Conservation (phyloP, 2,329 filamentous ascomycete genomes). For the Exophiala phaeomuriformis region DNA sequence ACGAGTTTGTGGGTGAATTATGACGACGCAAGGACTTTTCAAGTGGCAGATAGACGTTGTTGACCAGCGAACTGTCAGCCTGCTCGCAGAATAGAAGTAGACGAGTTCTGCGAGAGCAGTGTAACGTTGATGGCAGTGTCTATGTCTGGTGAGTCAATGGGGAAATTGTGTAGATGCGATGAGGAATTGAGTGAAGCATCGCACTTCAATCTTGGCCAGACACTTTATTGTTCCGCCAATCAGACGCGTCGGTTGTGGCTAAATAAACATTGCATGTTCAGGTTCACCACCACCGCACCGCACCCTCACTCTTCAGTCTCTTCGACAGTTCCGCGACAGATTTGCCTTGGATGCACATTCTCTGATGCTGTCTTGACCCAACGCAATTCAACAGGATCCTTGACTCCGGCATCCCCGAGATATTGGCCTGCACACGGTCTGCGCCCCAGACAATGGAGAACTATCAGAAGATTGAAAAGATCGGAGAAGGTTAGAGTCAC, state of each 20-base stretch:
- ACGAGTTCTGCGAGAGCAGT: no score
- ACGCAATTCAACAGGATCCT: conserved; percentile 1
- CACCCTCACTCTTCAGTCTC: neutral
- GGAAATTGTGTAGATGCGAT: neutral
- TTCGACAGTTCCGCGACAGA: neutral
- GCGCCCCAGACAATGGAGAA: conserved; percentile 62
- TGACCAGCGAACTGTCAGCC: no score
- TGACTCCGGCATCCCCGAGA: no score
- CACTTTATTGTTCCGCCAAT: conserved; percentile 8
- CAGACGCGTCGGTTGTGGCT: conserved; percentile 9
- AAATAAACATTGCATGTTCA: conserved; percentile 14
- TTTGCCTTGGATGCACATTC: neutral
- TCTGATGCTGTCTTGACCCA: neutral
- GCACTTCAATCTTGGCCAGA: conserved; percentile 8
- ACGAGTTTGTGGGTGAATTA: neutral
- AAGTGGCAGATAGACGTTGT: neutral
- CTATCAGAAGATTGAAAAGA: conserved; percentile 94
- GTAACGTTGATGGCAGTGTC: no score
- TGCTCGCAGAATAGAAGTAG: no score
- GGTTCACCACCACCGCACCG: neutral
- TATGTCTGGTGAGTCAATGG: neutral
- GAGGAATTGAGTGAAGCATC: neutral
- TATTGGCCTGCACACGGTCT: no score
- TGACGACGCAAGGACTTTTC: neutral
- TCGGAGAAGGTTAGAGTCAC: conserved; percentile 69